Base-by-base conservation (phyloP, 208 protist genomes). In the Trypanosoma boissoni region DNA sequence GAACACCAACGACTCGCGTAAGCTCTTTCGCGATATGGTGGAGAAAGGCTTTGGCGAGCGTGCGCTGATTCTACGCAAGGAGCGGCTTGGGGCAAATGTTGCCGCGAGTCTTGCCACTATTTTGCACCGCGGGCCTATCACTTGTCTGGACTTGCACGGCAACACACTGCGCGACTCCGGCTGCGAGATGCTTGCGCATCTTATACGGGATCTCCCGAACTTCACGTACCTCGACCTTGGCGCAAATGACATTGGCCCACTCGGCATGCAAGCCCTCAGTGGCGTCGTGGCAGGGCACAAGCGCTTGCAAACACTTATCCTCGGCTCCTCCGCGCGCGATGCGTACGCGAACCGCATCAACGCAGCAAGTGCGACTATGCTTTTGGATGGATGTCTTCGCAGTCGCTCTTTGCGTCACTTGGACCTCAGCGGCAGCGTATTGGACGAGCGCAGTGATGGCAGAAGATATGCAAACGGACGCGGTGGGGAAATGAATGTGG, bases 101-200 rank as follows among this genome's bases (percentile, higher is more conserved):
- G 74, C 80, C 18, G 80, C 58, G 34, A 88, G 78, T 44, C 75
- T 96, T 42, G 75, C 78, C 3, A 65, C 83, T 0, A 32, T 86
- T 16, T 65, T 96, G 16, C 76, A 88, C 34, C 85, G 86, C 32
- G 74, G 75, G 26, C 63, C 83, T 3, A 39, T 96, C 14, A 68
- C 64, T 9, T 78, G 79, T 58, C 73, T 96, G 0, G 87, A 94
- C 44, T 65, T 96, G 31, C 74, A 90, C 64, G 83, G 79, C 54
- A 96, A 96, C 61, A 67, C 83, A 31, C 58, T 96, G 56, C 86
- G 87, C n/a, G 87, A 96, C 69, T 78, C 70, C 9, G 90, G 90
- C 18, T 82, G 75, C 48, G 83, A 94, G 51, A 75, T 88, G 60
- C 48, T 96, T 6, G 67, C 76, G 3, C 78, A 83, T 37, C 69